phyloP scores from a whole-genome alignment of 2,329 filamentous ascomycete genomes.

The Talaromyces islandicus region DNA sequence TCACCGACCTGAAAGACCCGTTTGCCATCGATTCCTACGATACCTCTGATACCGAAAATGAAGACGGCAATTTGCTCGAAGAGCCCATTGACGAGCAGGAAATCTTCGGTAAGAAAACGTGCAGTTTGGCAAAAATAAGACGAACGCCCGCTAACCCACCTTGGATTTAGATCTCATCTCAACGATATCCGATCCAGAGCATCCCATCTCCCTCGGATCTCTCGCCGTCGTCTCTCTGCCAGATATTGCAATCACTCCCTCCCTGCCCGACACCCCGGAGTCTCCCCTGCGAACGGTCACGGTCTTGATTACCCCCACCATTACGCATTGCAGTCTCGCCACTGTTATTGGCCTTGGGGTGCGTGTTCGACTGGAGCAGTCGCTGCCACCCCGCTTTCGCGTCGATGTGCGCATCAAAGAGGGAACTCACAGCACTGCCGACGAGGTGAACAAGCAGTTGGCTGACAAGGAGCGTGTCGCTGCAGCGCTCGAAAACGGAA shows the following conservation, averaged over 20 bases:
- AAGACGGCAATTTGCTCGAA: slow-evolving; percentile 54
- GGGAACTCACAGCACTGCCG: slow-evolving; percentile 89
- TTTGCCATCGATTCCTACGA: slow-evolving; percentile 34
- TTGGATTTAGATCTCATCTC: slow-evolving; percentile 71
- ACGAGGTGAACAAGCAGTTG: slow-evolving; percentile 94
- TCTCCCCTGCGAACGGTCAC: slow-evolving; percentile 67
- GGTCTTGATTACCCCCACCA: slow-evolving; percentile 90
- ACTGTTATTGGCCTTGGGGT: slow-evolving; percentile 95
- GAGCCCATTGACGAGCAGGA: slow-evolving; percentile 96
- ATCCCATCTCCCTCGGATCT: slow-evolving; percentile 87
- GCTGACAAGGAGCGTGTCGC: slow-evolving; percentile 95
- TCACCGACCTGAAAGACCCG: slow-evolving; percentile 45
- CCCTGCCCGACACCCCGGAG: slow-evolving; percentile 52
- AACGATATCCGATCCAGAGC: slow-evolving; percentile 91
- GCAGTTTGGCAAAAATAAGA: not conserved
- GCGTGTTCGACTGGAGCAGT: slow-evolving; percentile 82
- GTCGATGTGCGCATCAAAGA: slow-evolving; percentile 92
- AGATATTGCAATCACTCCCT: slow-evolving; percentile 74
- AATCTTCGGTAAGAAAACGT: slow-evolving; percentile 65
- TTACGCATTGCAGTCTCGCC: slow-evolving; percentile 92
- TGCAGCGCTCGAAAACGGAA: slow-evolving; percentile 89
- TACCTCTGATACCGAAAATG: slow-evolving; percentile 32
- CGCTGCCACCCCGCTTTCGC: slow-evolving; percentile 83
- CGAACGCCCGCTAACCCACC: not conserved
- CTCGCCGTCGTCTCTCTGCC: slow-evolving; percentile 93